Base-by-base conservation (phyloP, 352 stramenopile species). In the Globisporangium acanthophoron region DNA sequence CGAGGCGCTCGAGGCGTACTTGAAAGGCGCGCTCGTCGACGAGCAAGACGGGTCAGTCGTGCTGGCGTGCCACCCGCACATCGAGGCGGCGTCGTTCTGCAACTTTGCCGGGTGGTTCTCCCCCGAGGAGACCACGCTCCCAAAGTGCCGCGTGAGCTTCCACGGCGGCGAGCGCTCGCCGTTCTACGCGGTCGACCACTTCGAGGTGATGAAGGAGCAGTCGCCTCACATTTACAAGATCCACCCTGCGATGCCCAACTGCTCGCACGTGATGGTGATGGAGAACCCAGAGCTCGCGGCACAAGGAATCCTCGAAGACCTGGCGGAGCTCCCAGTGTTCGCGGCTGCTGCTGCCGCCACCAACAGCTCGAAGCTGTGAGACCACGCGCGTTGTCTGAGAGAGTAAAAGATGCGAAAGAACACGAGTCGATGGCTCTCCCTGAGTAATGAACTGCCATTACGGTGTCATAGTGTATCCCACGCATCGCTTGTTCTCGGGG, bases 1-100 rank as follows among this genome's bases (percentile, higher is more conserved):
- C 5, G 72, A 81, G 40, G 51, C 67, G 0, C 55, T 81, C 12
- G 61, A 58, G 11, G 60, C 59, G 13, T 81, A 77, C 45, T 3
- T 72, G 13, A 35, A 57, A 41, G 70, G 70, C 3, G 70, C 67
- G 27, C 40, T 81, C 2, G 55, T 78, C 1, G 61, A 79, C 24
- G 57, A 68, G 20, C n/a, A 39, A 11, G 67, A 65, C 24, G 61
- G 67, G 11, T 62, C 64, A 16, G 62, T 59, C 7, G 40, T 65
- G 24, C 61, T 80, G 41, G 67, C 71, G 16, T 80, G 71, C 41
- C 61, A 71, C 18, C 71, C 71, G 39, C 56, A 64, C 18, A 69
- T 78, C 20, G 71, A 80, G 59, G 69, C 69, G 3, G 66, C 69
- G 40, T 52, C 71, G 47, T 80, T 74, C 61, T 76, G 72, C 59